A percentile compares a stretch with the other conserved stretches of the same genome.
Evolutionary conservation across 2,329 filamentous ascomycete species (phyloP).

Genomic region (Aspergillus sp.): DNA sequence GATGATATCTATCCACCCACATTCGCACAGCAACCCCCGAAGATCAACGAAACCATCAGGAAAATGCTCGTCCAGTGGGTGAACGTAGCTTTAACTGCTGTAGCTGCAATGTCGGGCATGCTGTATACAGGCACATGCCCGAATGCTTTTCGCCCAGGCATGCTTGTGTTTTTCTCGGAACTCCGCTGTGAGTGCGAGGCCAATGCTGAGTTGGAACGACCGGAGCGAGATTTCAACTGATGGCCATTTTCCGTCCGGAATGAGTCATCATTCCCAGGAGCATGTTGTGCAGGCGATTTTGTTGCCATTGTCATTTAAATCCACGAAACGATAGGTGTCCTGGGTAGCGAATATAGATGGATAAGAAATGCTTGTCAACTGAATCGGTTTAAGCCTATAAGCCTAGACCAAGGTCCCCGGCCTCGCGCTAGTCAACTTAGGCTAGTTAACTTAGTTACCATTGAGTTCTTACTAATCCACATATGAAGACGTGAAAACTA

Average conservation of each 20-base stretch:
- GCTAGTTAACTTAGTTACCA: too few relatives aligned
- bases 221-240: neutral
- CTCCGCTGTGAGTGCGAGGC: neutral
- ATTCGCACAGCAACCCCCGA: slow-evolving; percentile 94
- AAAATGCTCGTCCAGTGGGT: slow-evolving; percentile 64
- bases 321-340: neutral
- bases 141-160: neutral
- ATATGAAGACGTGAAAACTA: too few relatives aligned
- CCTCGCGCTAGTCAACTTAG: too few relatives aligned
- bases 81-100: slow-evolving; percentile 39
- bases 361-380: neutral
- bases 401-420: too few relatives aligned
- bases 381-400: too few relatives aligned
- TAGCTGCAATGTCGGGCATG: slow-evolving; percentile 24
- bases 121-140: neutral
- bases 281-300: neutral
- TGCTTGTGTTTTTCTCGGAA: neutral
- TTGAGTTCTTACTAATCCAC: too few relatives aligned
- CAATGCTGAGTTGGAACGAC: neutral
- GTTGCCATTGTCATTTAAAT: neutral
- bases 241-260: neutral
- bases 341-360: neutral
- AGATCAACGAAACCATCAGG: slow-evolving; percentile 79
- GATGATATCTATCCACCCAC: slow-evolving; percentile 51
- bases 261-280: neutral